Evolutionary conservation across 257 asterid genomes (phyloP), one percentile per base, ranked within the genome.

Genomic region (Solanum ahanhuiri): DNA sequence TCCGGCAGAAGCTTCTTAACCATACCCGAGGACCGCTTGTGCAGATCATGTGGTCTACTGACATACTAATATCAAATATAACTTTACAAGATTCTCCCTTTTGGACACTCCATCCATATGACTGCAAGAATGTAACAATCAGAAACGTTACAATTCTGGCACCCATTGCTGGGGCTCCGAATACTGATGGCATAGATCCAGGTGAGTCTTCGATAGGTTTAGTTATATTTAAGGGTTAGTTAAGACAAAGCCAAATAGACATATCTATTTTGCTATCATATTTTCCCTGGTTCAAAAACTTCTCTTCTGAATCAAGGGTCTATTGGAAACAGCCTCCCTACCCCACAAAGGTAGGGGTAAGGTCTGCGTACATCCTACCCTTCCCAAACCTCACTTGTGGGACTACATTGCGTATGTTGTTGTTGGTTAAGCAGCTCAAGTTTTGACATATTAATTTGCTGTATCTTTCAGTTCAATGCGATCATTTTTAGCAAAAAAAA

Each of bases 91-190:
- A 91, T 89, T 91, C 92, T 81, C 93, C 93, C 41, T 91, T 91
- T 87, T 91, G 93, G 93, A 91, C 93, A 54, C 88, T 91, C 77
- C 93, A 91, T 85, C 93, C 91, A 14, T 91, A 90, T 70, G 93
- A 90, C 76, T 91, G 93, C 89, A 91, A 91, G 89, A 91, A 90
- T 54, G 91, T 90, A 86, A 91, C 90, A 3, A 84, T 91, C 54
- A 88, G 89, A 84, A 86, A 77, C 2, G 84, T 90, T 51, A 91
- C 93, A 4, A 91, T 91, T n/a, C 60, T 91, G 75, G 91, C 93
- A 39, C 93, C 93, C 9, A 37, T 90, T 58, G 69, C 77, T 86
- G 92, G 88, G 84, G 93, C 93, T 89, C 93, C 93, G 18, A 90
- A 91, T 85, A 91, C 93, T 30, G 93, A 91, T 86, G 93, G 93